phyloP scores from a whole-genome alignment of 371 early-diverging fungal genomes.

The Mortierella sp. region DNA sequence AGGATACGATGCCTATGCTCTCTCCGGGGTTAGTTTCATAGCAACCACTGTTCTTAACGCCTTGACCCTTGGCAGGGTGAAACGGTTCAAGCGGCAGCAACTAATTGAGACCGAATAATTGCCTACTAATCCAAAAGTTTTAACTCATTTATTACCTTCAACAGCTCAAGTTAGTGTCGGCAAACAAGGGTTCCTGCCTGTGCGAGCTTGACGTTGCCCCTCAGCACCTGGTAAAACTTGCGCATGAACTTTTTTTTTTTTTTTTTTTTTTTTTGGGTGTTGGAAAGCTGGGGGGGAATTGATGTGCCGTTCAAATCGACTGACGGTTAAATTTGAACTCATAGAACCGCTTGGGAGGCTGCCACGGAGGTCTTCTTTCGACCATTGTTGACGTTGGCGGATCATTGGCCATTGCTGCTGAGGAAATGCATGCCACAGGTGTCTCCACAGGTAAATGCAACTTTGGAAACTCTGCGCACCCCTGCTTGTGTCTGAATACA shows the following conservation, averaged over 20 bases:
- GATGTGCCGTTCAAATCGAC: background rate
- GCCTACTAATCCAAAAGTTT: background rate
- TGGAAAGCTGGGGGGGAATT: background rate
- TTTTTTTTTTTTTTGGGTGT: background rate
- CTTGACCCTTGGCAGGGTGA: background rate
- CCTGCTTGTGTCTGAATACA: background rate
- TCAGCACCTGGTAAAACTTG: constrained; percentile 64
- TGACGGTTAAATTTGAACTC: background rate
- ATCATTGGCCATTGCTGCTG: constrained; percentile 72
- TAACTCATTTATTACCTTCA: background rate
- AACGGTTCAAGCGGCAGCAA: too few species aligned
- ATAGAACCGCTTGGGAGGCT: constrained; percentile 70
- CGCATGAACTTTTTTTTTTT: background rate
- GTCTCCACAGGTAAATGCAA: constrained; percentile 69
- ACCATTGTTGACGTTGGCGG: constrained; percentile 75
- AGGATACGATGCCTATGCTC: constrained; percentile 54
- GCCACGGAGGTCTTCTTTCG: constrained; percentile 74
- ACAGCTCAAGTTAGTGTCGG: constrained; percentile 62
- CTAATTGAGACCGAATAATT: background rate
- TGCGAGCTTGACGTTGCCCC: constrained; percentile 67
- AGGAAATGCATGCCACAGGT: constrained; percentile 71
- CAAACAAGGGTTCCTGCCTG: constrained; percentile 59
- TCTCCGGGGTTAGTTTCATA: constrained; percentile 35
- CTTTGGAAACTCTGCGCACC: background rate
- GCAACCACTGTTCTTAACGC: background rate